Conservation (phyloP, 164 flowering plant genomes). For the Macadamia tetraphylla region DNA sequence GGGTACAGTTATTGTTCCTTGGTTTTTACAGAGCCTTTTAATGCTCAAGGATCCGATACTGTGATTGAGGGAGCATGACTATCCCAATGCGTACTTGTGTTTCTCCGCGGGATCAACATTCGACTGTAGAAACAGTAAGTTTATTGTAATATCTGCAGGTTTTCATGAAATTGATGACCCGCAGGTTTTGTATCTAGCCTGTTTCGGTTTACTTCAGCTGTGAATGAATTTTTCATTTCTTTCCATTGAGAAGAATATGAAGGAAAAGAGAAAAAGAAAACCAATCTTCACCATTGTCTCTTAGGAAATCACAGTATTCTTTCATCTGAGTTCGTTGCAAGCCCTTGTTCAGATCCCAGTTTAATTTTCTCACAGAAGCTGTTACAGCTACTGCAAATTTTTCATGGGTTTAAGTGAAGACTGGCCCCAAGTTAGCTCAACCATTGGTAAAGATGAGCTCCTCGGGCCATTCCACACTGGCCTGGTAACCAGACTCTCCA, state of each 20-base stretch:
- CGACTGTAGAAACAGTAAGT: not conserved
- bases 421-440: no score
- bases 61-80: constrained; percentile 1
- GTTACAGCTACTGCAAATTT: not conserved
- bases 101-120: not conserved
- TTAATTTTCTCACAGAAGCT: not conserved
- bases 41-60: not conserved
- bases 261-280: not conserved
- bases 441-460: no score
- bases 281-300: not conserved
- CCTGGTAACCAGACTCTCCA: no score
- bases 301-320: not conserved
- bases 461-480: no score
- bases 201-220: not conserved
- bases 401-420: not conserved
- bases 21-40: constrained; percentile 6
- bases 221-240: not conserved
- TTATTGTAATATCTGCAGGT: constrained; percentile 7
- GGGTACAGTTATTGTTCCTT: not conserved
- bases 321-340: not conserved
- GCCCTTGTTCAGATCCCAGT: not conserved
- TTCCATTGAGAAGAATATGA: not conserved
- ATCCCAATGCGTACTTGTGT: not conserved
- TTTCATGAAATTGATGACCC: constrained; percentile 1
- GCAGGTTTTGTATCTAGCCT: constrained; percentile 8